Conservation (phyloP, 2,329 filamentous ascomycete genomes). For the Fusarium oligoseptatum region DNA sequence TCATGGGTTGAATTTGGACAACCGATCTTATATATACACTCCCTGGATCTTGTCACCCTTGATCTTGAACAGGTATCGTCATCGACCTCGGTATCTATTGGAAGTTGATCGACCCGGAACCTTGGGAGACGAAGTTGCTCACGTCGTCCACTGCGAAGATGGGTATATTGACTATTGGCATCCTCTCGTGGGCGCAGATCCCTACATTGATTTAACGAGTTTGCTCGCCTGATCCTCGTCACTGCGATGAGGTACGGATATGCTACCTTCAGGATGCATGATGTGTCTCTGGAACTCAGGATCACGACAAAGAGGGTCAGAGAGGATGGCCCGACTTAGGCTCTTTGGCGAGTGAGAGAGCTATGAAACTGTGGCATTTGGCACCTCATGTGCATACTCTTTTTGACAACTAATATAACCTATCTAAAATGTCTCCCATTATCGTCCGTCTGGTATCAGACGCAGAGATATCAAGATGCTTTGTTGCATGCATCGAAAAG, state of each 20-base stretch:
- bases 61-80: no score
- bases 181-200: neutral
- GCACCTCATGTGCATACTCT: neutral
- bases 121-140: accelerated
- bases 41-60: no score
- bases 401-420: neutral
- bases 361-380: neutral
- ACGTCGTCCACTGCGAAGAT: no score
- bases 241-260: neutral
- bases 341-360: neutral
- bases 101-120: neutral
- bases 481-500: neutral
- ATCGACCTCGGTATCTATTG: neutral
- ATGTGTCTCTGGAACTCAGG: neutral
- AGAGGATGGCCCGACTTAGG: no score
- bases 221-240: neutral
- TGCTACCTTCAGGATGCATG: no score
- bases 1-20: no score
- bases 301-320: neutral
- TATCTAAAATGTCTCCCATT: no score
- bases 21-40: no score
- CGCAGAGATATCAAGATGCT: neutral
- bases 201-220: neutral
- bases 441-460: no score
- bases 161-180: neutral